Conservation (phyloP, 1,284 basidiomycete genomes). For the Puccinia sorghi region DNA sequence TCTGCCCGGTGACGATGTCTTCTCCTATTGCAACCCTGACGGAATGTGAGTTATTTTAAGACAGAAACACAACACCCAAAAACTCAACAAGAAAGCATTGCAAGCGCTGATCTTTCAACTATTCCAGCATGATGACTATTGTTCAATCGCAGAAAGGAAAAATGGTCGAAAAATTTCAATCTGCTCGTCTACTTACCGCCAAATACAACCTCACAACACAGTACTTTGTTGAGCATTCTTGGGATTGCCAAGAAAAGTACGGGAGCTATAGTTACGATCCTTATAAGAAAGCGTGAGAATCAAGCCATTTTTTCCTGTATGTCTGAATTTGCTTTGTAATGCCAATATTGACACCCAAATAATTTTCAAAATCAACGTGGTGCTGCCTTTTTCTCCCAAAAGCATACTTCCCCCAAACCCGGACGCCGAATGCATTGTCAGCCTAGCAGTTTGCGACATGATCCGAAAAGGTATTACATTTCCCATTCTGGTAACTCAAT, state of each 20-base stretch:
- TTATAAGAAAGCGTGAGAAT: constrained; percentile 40
- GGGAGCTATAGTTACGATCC: constrained; percentile 41
- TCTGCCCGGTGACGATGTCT: constrained; percentile 11
- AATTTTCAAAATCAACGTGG: background rate
- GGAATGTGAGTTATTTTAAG: constrained; percentile 17
- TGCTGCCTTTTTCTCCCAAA: background rate
- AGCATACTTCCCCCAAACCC: constrained; percentile 39
- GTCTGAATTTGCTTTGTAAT: too few relatives aligned
- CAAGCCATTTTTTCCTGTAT: background rate
- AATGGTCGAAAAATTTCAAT: constrained; percentile 37
- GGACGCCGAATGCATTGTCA: constrained; percentile 47
- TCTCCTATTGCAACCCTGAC: constrained; percentile 30
- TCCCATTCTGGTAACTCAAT: too few relatives aligned
- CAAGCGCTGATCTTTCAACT: background rate
- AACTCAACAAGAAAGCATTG: background rate
- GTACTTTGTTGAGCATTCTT: constrained; percentile 47
- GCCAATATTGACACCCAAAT: background rate
- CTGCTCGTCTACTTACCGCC: constrained; percentile 14
- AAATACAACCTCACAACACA: constrained; percentile 43
- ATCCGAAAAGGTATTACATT: constrained; percentile 26
- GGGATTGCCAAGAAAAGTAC: constrained; percentile 49
- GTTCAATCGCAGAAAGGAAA: constrained; percentile 29
- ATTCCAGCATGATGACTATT: constrained; percentile 41
- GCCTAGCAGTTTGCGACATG: constrained; percentile 49
- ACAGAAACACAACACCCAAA: background rate